These are phyloP conservation scores for Nicotiana paniculata DNA, from an alignment of 257 asterid genomes.

Conservation along the genomic window DNA sequence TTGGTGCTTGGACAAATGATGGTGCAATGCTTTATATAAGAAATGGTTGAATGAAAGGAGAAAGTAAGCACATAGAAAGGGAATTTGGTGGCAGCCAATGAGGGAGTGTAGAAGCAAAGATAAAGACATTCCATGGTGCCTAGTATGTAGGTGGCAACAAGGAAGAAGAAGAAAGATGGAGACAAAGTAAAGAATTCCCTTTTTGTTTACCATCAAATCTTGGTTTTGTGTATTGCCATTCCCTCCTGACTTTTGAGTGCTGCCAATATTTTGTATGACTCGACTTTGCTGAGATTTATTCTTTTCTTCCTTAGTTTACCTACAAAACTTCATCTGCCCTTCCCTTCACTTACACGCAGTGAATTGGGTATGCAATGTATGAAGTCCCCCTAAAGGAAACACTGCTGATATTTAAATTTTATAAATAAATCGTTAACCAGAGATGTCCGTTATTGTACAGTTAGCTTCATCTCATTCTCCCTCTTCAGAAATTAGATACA, in stretches of 20 bases:
- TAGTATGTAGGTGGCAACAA: conserved; percentile 24
- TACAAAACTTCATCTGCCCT: background rate
- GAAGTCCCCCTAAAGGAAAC: background rate
- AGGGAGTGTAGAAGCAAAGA: conserved; percentile 26
- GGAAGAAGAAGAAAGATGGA: conserved; percentile 18
- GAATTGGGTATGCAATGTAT: background rate
- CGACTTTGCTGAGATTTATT: conserved; percentile 11
- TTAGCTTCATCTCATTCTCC: background rate
- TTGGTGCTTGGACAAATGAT: background rate
- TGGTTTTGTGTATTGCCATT: conserved; percentile 17
- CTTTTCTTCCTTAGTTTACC: conserved; percentile 17
- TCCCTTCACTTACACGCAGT: background rate
- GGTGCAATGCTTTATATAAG: conserved; percentile 14
- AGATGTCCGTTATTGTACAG: background rate
- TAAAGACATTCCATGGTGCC: conserved; percentile 59
- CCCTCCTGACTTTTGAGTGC: background rate
- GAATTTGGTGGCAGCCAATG: conserved; percentile 23
- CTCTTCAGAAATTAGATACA: background rate
- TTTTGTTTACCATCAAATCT: conserved; percentile 15
- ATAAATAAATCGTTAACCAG: background rate
- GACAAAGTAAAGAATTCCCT: conserved; percentile 52
- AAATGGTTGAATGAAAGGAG: conserved; percentile 25
- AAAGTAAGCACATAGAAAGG: conserved; percentile 27
- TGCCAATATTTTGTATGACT: background rate
- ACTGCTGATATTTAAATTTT: background rate